Percentiles rank a stretch among this genome's conserved stretches.
Conservation (phyloP, 2,329 filamentous ascomycete genomes). For the Fusarium pseudoanthophilum region DNA sequence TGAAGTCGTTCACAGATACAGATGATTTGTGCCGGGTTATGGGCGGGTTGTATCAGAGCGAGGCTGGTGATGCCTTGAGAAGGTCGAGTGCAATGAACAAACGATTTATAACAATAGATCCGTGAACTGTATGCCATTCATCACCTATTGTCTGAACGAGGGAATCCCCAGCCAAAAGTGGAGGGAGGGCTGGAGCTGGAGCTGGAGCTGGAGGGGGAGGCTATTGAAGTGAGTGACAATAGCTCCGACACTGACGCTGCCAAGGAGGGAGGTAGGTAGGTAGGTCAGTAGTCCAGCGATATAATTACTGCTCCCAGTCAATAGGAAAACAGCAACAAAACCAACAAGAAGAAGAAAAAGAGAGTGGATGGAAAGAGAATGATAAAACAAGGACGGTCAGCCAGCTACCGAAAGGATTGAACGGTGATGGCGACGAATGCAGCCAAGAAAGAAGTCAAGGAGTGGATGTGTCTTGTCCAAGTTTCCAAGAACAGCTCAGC, state of each 20-base stretch:
- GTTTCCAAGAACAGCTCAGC: conserved; percentile 4
- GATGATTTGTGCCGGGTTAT: neutral
- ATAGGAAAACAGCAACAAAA: conserved; percentile 18
- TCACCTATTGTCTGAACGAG: conserved; percentile 25
- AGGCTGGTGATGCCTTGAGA: neutral
- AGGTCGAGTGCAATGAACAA: neutral
- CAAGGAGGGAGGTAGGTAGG: conserved; percentile 17
- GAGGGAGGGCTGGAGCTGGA: conserved; percentile 22
- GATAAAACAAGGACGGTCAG: conserved; percentile 31
- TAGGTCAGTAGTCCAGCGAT: conserved; percentile 23
- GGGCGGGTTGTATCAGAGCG: neutral
- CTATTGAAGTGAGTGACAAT: conserved; percentile 22
- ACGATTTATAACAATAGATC: conserved; percentile 32
- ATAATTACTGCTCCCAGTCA: conserved; percentile 18
- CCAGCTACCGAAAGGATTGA: conserved; percentile 51
- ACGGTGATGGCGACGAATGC: conserved; percentile 40
- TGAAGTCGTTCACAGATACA: conserved; percentile 14
- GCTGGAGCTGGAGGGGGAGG: neutral
- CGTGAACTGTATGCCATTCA: neutral
- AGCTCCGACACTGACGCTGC: conserved; percentile 23
- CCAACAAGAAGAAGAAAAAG: neutral
- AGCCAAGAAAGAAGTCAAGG: conserved; percentile 17
- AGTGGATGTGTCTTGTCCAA: conserved; percentile 16
- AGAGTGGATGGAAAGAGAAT: conserved; percentile 8
- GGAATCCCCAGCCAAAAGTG: conserved; percentile 25